These are phyloP conservation scores for Phytophthora constricta DNA, from an alignment of 352 stramenopile genomes.

Conservation along the genomic window DNA sequence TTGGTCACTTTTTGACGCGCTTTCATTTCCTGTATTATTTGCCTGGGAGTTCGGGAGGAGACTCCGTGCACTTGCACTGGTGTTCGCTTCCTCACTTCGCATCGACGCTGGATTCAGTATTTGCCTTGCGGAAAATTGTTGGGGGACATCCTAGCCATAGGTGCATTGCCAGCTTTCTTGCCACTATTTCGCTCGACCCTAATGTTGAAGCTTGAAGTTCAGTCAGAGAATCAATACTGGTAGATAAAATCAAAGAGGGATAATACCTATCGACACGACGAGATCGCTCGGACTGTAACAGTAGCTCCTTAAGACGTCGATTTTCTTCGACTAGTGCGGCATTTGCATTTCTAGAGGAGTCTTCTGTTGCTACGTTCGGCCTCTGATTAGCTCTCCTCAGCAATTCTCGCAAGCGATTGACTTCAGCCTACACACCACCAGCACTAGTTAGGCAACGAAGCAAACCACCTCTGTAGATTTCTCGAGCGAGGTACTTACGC, in stretches of 20 bases:
- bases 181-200: slow-evolving; percentile 20
- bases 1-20: slow-evolving; percentile 30
- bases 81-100: slow-evolving; percentile 6
- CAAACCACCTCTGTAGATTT: background rate
- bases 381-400: slow-evolving; percentile 47
- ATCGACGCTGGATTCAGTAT: slow-evolving; percentile 22
- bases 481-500: slow-evolving; percentile 35
- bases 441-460: background rate
- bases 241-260: background rate
- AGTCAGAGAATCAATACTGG: background rate
- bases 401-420: slow-evolving; percentile 55
- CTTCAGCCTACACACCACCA: slow-evolving; percentile 47
- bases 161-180: slow-evolving; percentile 12
- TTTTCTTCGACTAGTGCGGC: slow-evolving; percentile 71
- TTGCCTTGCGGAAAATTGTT: slow-evolving; percentile 36
- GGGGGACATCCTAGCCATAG: slow-evolving; percentile 28
- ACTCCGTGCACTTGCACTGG: slow-evolving; percentile 10
- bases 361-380: slow-evolving; percentile 39
- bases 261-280: slow-evolving; percentile 51
- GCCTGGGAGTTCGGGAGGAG: slow-evolving; percentile 10
- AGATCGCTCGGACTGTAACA: slow-evolving; percentile 61
- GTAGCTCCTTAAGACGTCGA: slow-evolving; percentile 59
- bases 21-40: slow-evolving; percentile 2
- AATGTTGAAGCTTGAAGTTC: background rate
- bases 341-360: slow-evolving; percentile 35